Conservation (phyloP, 2,329 filamentous ascomycete genomes). For the Pseudogymnoascus sp. region DNA sequence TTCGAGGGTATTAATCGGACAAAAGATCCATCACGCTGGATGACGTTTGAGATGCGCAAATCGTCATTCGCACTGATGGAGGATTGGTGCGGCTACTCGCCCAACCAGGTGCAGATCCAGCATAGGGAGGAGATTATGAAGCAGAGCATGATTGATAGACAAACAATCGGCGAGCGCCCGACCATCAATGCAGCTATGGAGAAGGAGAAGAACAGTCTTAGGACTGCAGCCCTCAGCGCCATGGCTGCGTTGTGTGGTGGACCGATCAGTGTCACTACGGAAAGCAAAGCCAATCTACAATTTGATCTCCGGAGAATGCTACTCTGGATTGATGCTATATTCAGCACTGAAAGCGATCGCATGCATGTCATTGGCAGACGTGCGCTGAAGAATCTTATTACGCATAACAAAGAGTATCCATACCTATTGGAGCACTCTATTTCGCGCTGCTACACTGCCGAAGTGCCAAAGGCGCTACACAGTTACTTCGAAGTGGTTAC, state of each 20-base stretch:
- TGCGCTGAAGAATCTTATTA: constrained; percentile 80
- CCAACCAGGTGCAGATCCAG: constrained; percentile 76
- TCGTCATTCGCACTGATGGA: constrained; percentile 97
- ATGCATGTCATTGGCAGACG: constrained; percentile 84
- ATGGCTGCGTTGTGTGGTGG: constrained; percentile 90
- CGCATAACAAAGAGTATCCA: constrained; percentile 81
- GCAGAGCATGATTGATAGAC: constrained; percentile 74
- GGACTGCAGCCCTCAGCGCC: constrained; percentile 82
- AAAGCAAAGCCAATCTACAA: constrained; percentile 77
- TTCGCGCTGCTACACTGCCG: constrained; percentile 79
- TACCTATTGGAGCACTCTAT: constrained; percentile 87
- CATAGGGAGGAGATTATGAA: constrained; percentile 82
- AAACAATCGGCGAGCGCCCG: constrained; percentile 63
- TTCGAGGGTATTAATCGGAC: constrained; percentile 87
- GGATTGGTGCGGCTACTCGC: constrained; percentile 97
- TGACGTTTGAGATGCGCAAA: constrained; percentile 93
- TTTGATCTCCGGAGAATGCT: constrained; percentile 92
- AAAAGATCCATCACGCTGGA: constrained; percentile 81
- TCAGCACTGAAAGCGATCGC: constrained; percentile 83
- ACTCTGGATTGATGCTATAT: constrained; percentile 91
- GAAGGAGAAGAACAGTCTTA: constrained; percentile 89
- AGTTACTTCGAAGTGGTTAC: constrained; percentile 94
- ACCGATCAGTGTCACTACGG: constrained; percentile 79
- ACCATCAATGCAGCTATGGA: constrained; percentile 86
- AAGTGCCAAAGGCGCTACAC: constrained; percentile 74